Conservation (phyloP, 2,329 filamentous ascomycete species). For the Colletotrichum theobromicola region DNA sequence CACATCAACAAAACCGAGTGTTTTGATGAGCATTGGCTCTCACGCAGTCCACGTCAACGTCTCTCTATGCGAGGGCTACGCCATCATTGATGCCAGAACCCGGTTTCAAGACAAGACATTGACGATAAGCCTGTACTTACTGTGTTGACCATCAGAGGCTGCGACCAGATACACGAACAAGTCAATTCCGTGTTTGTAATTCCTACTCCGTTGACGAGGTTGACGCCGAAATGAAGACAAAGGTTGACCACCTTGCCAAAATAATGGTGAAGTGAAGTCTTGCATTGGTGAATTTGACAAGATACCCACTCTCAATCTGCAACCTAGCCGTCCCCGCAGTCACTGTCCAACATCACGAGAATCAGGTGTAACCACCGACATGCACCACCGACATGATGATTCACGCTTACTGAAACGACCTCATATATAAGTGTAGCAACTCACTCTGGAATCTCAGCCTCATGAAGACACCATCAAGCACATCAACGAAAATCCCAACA, state of each 20-base stretch:
- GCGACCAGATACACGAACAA: background rate
- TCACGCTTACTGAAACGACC: background rate
- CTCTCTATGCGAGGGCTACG: background rate
- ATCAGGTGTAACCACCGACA: background rate
- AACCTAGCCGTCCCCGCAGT: background rate
- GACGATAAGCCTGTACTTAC: background rate
- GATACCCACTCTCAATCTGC: background rate
- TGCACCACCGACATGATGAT: background rate
- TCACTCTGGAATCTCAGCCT: background rate
- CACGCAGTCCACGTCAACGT: background rate
- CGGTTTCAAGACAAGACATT: background rate
- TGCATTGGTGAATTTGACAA: background rate
- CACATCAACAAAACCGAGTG: background rate
- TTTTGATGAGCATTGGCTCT: background rate
- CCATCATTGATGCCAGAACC: background rate
- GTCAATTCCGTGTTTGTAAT: accelerated
- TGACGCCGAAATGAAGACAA: accelerated
- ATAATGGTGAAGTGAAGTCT: background rate
- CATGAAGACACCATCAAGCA: background rate
- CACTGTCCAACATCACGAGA: background rate
- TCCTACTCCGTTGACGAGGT: accelerated
- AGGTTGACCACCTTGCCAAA: accelerated
- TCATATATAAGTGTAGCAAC: background rate
- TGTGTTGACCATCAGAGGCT: background rate
- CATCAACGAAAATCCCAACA: background rate